Conservation (phyloP, 345 rosid species). For the Sisymbrium irio region DNA sequence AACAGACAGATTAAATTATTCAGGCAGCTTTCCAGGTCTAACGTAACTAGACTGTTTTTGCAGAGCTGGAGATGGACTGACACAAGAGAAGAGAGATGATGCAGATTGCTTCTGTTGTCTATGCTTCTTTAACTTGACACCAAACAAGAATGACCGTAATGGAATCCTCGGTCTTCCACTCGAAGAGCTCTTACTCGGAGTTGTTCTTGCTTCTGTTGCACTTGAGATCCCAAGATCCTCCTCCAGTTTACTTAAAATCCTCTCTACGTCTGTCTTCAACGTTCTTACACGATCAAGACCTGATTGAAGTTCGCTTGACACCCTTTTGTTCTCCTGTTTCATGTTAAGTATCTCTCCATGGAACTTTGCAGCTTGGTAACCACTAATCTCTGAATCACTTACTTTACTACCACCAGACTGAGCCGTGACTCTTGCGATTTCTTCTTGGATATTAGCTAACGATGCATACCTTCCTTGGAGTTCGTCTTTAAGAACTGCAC, state of each 20-base stretch:
- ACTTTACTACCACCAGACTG: slow-evolving; percentile 28
- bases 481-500: slow-evolving; percentile 63
- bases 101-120: slow-evolving; percentile 45
- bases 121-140: slow-evolving; percentile 68
- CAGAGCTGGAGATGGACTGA: slow-evolving; percentile 52
- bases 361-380: slow-evolving; percentile 72
- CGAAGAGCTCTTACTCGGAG: slow-evolving; percentile 25
- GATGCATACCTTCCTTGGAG: slow-evolving; percentile 52
- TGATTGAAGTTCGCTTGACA: slow-evolving; percentile 51
- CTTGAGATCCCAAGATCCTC: slow-evolving; percentile 48
- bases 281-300: slow-evolving; percentile 53
- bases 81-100: slow-evolving; percentile 53
- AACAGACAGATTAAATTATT: slow-evolving; percentile 13
- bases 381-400: slow-evolving; percentile 44
- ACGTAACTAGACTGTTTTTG: slow-evolving; percentile 46
- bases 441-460: slow-evolving; percentile 61
- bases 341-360: slow-evolving; percentile 86
- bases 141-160: slow-evolving; percentile 82
- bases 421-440: slow-evolving; percentile 48
- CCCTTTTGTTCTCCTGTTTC: slow-evolving; percentile 82
- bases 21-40: slow-evolving; percentile 24
- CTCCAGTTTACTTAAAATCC: slow-evolving; percentile 45
- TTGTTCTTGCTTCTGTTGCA: slow-evolving; percentile 29
- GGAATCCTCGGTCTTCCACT: slow-evolving; percentile 53
- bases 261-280: slow-evolving; percentile 53